These are phyloP conservation scores for Aspergillus conjunctus DNA, from an alignment of 495 filamentous ascomycete genomes.

Conservation along the genomic window DNA sequence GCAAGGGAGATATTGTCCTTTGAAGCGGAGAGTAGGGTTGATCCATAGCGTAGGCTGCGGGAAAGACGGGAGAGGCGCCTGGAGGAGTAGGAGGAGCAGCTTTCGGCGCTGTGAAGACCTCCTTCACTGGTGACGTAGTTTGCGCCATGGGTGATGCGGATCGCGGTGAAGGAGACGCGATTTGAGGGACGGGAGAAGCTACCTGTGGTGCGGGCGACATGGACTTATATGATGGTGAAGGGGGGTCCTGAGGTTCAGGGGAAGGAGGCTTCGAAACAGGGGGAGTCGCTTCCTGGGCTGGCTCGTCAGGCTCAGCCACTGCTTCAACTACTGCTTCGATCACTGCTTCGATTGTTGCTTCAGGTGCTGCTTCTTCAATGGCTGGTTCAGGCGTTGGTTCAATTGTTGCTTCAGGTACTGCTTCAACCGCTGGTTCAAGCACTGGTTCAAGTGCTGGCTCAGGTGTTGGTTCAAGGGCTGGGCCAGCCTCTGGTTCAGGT, in stretches of 20 bases:
- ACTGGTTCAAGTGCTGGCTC: slow-evolving; percentile 15
- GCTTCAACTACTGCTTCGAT: too few relatives aligned
- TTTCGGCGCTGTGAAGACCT: slow-evolving; percentile 18
- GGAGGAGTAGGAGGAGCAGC: slow-evolving; percentile 21
- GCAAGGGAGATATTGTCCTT: slow-evolving; percentile 28
- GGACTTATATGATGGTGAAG: slow-evolving; percentile 19
- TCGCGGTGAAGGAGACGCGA: slow-evolving; percentile 24
- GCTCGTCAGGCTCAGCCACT: slow-evolving; percentile 13
- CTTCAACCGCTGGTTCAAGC: slow-evolving; percentile 7
- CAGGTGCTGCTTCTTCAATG: slow-evolving; percentile 7
- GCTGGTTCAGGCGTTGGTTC: slow-evolving; percentile 9
- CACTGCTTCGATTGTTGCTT: slow-evolving; percentile 13
- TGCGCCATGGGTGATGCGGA: slow-evolving; percentile 20
- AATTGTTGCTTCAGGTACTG: slow-evolving; percentile 14
- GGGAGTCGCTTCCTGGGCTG: slow-evolving; percentile 21
- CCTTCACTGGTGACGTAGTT: slow-evolving; percentile 9
- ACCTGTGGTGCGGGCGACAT: slow-evolving; percentile 21
- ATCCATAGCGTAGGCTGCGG: slow-evolving; percentile 18
- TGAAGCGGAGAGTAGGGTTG: slow-evolving; percentile 26
- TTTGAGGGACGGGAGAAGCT: slow-evolving; percentile 23
- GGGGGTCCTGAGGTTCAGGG: slow-evolving; percentile 10
- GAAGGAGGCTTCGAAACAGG: slow-evolving; percentile 22
- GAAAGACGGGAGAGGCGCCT: slow-evolving; percentile 22
- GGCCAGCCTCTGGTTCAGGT: neutral
- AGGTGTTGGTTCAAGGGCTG: slow-evolving; percentile 12